Conservation (phyloP, 805 yeast genomes). For the Ogataea paraovalis region DNA sequence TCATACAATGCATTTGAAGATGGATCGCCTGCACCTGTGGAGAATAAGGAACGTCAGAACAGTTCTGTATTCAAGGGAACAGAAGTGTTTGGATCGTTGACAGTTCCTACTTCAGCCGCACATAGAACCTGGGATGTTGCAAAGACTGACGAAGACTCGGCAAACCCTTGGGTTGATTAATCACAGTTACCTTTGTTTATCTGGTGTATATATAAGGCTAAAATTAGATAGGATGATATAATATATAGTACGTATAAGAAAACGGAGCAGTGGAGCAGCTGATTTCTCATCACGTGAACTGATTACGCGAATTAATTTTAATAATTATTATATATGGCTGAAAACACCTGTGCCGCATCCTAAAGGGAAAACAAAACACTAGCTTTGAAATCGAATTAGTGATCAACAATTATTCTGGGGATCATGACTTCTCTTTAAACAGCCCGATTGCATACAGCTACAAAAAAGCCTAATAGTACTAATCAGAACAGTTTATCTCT, state of each 20-base stretch:
- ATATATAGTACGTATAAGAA: too few relatives aligned
- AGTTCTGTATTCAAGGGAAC: conserved; percentile 33
- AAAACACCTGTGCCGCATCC: not conserved
- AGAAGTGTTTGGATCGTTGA: conserved; percentile 45
- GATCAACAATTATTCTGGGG: not conserved
- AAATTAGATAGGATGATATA: too few relatives aligned
- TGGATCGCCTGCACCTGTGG: not conserved
- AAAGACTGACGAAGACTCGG: conserved; percentile 43
- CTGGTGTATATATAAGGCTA: too few relatives aligned
- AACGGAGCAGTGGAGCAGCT: not conserved
- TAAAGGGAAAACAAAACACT: not conserved
- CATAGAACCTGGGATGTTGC: conserved; percentile 52
- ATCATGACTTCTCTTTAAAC: not conserved
- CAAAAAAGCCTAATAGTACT: too few relatives aligned
- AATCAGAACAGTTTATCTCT: too few relatives aligned
- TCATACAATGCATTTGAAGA: conserved; percentile 11
- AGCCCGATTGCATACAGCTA: too few relatives aligned
- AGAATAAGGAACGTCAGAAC: conserved; percentile 7
- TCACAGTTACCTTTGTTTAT: not conserved
- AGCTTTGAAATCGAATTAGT: not conserved
- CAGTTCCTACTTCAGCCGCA: conserved; percentile 45
- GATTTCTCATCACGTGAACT: not conserved
- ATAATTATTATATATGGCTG: not conserved
- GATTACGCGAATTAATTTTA: not conserved
- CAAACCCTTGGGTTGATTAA: conserved; percentile 58